phyloP scores from a whole-genome alignment of 371 early-diverging fungal genomes.

The Mortierella sp. region DNA sequence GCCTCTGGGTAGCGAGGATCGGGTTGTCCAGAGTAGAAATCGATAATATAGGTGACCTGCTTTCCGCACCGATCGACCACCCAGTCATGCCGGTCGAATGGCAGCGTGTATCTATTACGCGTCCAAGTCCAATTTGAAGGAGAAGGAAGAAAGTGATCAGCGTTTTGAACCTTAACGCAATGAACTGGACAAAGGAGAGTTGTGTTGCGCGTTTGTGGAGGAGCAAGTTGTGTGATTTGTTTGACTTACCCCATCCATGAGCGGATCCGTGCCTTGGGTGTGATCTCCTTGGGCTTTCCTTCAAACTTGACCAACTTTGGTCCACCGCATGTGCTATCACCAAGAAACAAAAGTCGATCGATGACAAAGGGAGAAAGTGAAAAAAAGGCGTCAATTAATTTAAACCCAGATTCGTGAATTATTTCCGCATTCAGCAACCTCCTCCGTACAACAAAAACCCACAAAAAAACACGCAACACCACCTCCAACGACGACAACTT shows the following conservation, averaged over 20 bases:
- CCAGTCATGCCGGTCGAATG: constrained; percentile 99
- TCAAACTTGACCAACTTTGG: constrained; percentile 88
- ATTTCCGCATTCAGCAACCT: not conserved
- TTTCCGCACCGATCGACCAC: constrained; percentile 94
- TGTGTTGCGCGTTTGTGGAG: not conserved
- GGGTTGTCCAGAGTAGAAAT: constrained; percentile 88
- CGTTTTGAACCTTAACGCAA: not conserved
- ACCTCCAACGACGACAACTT: constrained; percentile 25
- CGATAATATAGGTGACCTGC: constrained; percentile 93
- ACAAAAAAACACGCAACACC: not conserved
- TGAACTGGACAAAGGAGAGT: not conserved
- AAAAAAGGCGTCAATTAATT: not conserved
- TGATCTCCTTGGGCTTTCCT: constrained; percentile 87
- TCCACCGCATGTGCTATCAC: constrained; percentile 67
- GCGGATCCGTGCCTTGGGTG: constrained; percentile 85
- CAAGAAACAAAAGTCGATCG: no score
- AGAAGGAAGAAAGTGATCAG: not conserved
- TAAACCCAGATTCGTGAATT: not conserved
- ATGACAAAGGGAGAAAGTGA: not conserved
- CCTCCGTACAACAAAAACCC: not conserved
- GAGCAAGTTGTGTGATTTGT: not conserved
- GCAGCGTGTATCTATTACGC: constrained; percentile 72
- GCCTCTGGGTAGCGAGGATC: constrained; percentile 69
- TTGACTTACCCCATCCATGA: constrained; percentile 76
- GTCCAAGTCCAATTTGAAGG: not conserved